Base-by-base conservation (phyloP, 208 protist genomes). In the Crithidia bombi region DNA sequence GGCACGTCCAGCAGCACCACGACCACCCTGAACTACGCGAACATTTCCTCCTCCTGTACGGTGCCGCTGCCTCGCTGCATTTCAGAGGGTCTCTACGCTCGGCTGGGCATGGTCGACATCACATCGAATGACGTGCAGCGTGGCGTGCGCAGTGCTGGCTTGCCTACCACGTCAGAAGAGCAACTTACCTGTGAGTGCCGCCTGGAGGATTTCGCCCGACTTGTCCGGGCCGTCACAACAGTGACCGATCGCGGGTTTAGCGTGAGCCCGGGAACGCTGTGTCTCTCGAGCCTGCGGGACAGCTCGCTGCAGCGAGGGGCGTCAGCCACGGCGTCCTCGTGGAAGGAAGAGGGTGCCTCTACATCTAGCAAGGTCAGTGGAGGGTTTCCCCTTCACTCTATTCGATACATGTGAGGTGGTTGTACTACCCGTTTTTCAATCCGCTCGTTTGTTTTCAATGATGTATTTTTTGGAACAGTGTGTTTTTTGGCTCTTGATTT, bases 101-200 rank as follows among this genome's bases (percentile, higher is more conserved):
- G 80, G 1, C 75, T 91, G 4, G 86, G 86, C 17, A 81, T 91
- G 51, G 79, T 77, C 12, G 66, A 74, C n/a, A 56, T 79, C 23
- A 80, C 67, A 3, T 23, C 46, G 15, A 65, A 63, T 14, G 75
- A 88, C n/a, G 43, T 91, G 26, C 52, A 70, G 9, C 61, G 66
- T n/a, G 69, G 74, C 6, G 70, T 86, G 30, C 70, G 46, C 17
- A 62, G 55, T 26, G 70, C 82, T 28, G 85, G 79, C 1, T 66
- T 88, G 28, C 76, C 77, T 26, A 57, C 57, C 14, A 39, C 69
- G 21, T 54, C 43, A 26, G 69, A 76, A 19, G 55, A 80, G 4
- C 66, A 79, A 25, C 65, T 43, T 5, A n/a, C 28, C 32, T 80
- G 46, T 21, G 63, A 74, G 59, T 80, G 67, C 35, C 66, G 65